A percentile compares a stretch with the other conserved stretches of the same genome.
Evolutionary conservation across 139 green algal genomes (phyloP).

Genomic region (Closterium sp.): DNA sequence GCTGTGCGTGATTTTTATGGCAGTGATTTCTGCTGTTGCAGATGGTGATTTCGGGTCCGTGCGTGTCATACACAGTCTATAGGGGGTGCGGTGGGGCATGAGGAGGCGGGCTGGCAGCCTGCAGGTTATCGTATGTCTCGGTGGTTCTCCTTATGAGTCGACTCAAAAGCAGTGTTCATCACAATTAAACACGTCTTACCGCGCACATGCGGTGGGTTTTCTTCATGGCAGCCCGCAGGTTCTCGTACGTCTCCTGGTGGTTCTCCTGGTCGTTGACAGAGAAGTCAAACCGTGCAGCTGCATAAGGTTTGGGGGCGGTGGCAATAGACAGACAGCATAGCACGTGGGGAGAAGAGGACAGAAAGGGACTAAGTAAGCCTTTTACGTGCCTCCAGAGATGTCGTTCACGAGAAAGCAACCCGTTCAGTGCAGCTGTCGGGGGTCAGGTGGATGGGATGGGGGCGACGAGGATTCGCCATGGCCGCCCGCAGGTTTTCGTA

Average conservation of each 20-base stretch:
- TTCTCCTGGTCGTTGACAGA: constrained; percentile 40
- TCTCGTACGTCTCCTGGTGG: constrained; percentile 54
- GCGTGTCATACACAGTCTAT: no score
- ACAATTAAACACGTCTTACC: constrained; percentile 1
- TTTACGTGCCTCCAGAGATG: not conserved
- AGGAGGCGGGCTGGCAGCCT: no score
- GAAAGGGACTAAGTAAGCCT: not conserved
- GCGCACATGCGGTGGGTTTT: constrained; percentile 46
- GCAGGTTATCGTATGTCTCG: no score
- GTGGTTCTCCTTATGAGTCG: no score
- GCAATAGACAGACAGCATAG: not conserved
- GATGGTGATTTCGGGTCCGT: no score
- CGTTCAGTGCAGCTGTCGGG: no score
- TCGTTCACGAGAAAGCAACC: no score
- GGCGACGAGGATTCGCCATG: no score
- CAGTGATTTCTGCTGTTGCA: no score
- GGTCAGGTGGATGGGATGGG: not conserved
- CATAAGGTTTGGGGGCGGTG: no score
- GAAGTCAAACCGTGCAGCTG: constrained; percentile 54
- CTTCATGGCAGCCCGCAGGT: constrained; percentile 34
- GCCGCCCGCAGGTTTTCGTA: constrained; percentile 45
- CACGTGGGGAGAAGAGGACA: not conserved
- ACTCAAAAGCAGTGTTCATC: not conserved
- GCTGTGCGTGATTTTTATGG: no score
- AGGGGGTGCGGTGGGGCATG: no score